These are phyloP conservation scores for Wickerhamomyces kurtzmanii DNA, from an alignment of 805 yeast genomes.

Conservation along the genomic window DNA sequence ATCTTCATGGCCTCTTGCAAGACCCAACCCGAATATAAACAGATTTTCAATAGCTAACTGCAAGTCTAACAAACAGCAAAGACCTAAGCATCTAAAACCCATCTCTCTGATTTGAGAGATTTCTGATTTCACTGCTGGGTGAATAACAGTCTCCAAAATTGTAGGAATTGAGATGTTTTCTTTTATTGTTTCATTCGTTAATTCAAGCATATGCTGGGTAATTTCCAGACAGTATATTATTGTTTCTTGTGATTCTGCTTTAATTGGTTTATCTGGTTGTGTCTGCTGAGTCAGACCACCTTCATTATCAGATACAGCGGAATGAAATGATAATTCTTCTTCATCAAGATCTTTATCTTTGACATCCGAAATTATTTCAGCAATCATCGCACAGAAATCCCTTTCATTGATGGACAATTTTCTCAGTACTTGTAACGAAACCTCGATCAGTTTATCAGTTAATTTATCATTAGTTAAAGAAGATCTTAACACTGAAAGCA, in stretches of 20 bases:
- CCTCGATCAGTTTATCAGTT: slow-evolving; percentile 40
- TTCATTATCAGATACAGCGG: slow-evolving; percentile 12
- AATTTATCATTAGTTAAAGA: slow-evolving; percentile 49
- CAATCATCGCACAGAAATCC: slow-evolving; percentile 75
- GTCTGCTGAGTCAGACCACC: slow-evolving; percentile 13
- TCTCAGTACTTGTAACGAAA: slow-evolving; percentile 55
- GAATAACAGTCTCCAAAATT: slow-evolving; percentile 64
- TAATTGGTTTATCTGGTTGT: slow-evolving; percentile 8
- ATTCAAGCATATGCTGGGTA: slow-evolving; percentile 59
- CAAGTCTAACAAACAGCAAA: slow-evolving; percentile 65
- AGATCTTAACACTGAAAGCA: slow-evolving; percentile 50
- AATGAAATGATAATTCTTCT: slow-evolving; percentile 12
- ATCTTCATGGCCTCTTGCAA: slow-evolving; percentile 55
- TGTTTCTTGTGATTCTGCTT: slow-evolving; percentile 30
- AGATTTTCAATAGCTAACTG: slow-evolving; percentile 56
- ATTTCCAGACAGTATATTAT: slow-evolving; percentile 56
- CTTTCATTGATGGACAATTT: slow-evolving; percentile 69
- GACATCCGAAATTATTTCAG: slow-evolving; percentile 81
- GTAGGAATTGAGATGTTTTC: slow-evolving; percentile 60
- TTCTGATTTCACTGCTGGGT: slow-evolving; percentile 63
- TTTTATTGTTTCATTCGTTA: slow-evolving; percentile 53
- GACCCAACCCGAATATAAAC: slow-evolving; percentile 59
- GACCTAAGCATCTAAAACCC: slow-evolving; percentile 70
- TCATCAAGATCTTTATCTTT: slow-evolving; percentile 42
- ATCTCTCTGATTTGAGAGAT: slow-evolving; percentile 45